Percentiles rank a stretch among this genome's conserved stretches.
These are phyloP conservation scores for Leucosporidium scottii DNA, from an alignment of 768 basidiomycete genomes.

Conservation along the genomic window DNA sequence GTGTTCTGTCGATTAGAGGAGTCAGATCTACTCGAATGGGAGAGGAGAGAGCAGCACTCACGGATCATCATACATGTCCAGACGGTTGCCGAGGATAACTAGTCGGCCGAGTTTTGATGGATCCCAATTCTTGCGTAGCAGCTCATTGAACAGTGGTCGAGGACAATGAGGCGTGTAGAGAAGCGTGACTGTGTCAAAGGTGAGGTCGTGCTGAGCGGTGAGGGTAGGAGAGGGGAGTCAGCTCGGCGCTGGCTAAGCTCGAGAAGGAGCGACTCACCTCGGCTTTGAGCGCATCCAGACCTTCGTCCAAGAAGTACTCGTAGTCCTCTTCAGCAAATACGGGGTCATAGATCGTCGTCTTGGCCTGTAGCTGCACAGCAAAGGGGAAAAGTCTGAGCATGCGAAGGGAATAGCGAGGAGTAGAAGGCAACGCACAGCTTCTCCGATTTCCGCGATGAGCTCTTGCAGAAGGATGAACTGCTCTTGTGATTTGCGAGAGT, in stretches of 20 bases:
- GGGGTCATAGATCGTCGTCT: conserved; percentile 25
- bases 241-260: neutral
- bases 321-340: conserved; percentile 23
- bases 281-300: conserved; percentile 7
- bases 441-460: conserved; percentile 13
- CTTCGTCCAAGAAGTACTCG: conserved; percentile 3
- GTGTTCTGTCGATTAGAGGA: neutral
- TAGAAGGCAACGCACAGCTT: neutral
- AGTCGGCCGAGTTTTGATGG: conserved; percentile 5
- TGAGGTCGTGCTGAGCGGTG: conserved; percentile 9
- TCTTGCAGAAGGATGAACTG: conserved; percentile 26
- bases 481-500: conserved; percentile 29
- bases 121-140: conserved; percentile 27
- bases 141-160: conserved; percentile 30
- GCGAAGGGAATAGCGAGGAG: neutral
- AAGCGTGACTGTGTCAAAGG: conserved; percentile 14
- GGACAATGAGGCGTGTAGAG: conserved; percentile 38
- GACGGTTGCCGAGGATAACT: conserved; percentile 30
- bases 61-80: conserved; percentile 35
- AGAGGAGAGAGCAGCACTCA: neutral
- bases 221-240: neutral
- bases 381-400: neutral
- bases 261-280: neutral
- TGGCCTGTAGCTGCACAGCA: neutral
- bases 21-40: neutral